A percentile compares a stretch with the other conserved stretches of the same genome.
Conservation (phyloP, 1,284 basidiomycete species). For the Sparassis latifolia region DNA sequence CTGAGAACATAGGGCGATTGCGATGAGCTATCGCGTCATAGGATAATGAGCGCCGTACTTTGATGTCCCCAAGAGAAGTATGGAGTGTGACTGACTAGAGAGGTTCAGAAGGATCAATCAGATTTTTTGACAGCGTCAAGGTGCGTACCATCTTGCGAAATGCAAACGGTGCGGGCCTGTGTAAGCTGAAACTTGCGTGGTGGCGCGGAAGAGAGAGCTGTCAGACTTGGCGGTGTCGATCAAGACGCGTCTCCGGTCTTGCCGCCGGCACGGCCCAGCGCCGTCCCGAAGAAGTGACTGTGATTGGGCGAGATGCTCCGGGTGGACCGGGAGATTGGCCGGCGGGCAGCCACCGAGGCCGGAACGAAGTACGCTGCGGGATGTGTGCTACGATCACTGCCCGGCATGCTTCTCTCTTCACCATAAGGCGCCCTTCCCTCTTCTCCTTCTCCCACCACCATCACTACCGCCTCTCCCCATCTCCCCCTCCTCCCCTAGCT, state of each 20-base stretch:
- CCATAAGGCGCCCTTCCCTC: slow-evolving; percentile 10
- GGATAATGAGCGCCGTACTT: slow-evolving; percentile 44
- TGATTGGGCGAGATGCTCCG: neutral
- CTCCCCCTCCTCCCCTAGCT: slow-evolving; percentile 13
- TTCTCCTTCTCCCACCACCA: slow-evolving; percentile 16
- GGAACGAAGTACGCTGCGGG: neutral
- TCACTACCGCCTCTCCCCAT: slow-evolving; percentile 10
- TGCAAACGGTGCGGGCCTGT: neutral
- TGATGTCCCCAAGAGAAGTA: slow-evolving; percentile 91
- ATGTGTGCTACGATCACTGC: neutral
- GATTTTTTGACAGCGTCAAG: neutral
- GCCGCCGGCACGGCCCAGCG: neutral
- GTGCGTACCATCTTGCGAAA: slow-evolving; percentile 11
- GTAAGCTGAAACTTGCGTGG: neutral
- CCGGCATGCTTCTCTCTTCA: slow-evolving; percentile 2
- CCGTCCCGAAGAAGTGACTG: neutral
- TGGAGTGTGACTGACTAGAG: slow-evolving; percentile 89
- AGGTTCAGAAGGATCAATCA: slow-evolving; percentile 9
- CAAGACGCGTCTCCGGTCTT: too few relatives aligned
- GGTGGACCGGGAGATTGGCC: neutral
- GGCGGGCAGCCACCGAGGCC: neutral
- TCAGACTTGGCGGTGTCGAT: too few relatives aligned
- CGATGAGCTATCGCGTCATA: neutral
- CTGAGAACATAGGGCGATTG: slow-evolving; percentile 33
- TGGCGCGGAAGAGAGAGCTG: too few relatives aligned